Base-by-base conservation (phyloP, 441 rosid species). In the Arabidopsis lyrata region DNA sequence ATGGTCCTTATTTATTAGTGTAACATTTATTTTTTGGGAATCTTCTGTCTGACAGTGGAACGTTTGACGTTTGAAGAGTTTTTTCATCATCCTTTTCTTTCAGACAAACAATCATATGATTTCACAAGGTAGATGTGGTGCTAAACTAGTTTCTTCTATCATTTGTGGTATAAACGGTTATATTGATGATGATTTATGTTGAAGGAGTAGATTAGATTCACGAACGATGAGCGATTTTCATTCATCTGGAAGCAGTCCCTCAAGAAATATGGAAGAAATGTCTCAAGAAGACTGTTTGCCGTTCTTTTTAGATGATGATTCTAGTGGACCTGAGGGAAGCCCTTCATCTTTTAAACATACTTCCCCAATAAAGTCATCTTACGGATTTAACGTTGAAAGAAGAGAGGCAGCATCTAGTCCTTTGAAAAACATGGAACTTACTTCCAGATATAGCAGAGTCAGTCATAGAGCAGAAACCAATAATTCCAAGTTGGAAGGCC, bases 251-350 rank as follows among this genome's bases (percentile, higher is more conserved):
- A 81, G 82, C 72, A 80, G 81, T 78, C 78, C 86, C 14, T 68
- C 66, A 29, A 85, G 83, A 78, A 84, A 87, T 58, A 48, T 63
- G 20, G 96, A 82, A 68, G 95, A 90, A 60, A 81, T 75, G 71
- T 85, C 84, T 82, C 94, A 82, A 73, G 98, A 92, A 55, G 95
- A 95, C 78, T 87, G 85, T 77, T 77, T 95, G 41, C 98, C 98
- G 9, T 89, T 95, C 84, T 67, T 95, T 77, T 74, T 90, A 58
- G 99, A 92, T 77, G 96, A 90, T 73, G 97, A 92, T 76, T 88
- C 87, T 62, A 83, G 88, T 82, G 93, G 86, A 66, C 88, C 92
- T 27, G 93, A 85, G 64, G 86, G 90, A 63, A 95, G 91, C 83
- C 95, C 95, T 63, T 89, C 97, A 16, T 74, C 76, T 81, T 67